Evolutionary conservation across 2,329 filamentous ascomycete species (phyloP).

Genomic region (Ceratocystis harringtonii): DNA sequence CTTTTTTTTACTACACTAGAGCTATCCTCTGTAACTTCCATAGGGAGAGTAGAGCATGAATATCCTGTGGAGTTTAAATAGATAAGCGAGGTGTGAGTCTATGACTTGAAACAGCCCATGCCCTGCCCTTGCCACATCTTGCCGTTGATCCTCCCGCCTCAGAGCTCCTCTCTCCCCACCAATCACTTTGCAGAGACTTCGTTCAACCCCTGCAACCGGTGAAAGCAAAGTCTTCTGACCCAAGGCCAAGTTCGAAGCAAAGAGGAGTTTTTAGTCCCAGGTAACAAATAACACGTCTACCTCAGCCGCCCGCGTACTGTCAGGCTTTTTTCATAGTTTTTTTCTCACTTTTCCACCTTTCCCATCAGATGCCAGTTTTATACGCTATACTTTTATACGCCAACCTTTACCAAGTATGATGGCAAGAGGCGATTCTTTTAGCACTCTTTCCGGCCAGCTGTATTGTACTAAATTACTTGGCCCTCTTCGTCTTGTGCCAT

Average conservation of each 20-base stretch:
- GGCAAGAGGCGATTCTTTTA: not conserved
- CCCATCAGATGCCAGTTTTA: not conserved
- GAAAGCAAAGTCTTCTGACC: not conserved
- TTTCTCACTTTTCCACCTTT: not conserved
- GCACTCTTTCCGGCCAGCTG: not conserved
- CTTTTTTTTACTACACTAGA: not conserved
- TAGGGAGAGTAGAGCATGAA: not conserved
- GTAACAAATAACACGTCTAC: not conserved
- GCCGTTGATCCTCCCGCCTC: constrained; percentile 3
- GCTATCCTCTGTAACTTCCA: not conserved
- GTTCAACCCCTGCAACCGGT: not conserved
- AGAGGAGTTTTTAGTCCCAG: not conserved
- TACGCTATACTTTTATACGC: not conserved
- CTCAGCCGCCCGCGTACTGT: not conserved
- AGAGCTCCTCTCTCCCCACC: not conserved
- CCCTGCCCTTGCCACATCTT: constrained; percentile 3
- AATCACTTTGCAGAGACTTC: not conserved
- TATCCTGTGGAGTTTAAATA: not conserved
- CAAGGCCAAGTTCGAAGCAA: not conserved
- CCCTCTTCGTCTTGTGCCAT: not conserved
- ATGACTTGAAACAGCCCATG: not conserved
- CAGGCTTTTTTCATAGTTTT: not conserved
- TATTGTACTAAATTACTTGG: not conserved
- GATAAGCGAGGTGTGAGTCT: not conserved
- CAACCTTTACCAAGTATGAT: not conserved